Percentiles rank a stretch among this genome's conserved stretches.
phyloP scores from a whole-genome alignment of 2,329 filamentous ascomycete species.

The Hypoxylon rubiginosum region DNA sequence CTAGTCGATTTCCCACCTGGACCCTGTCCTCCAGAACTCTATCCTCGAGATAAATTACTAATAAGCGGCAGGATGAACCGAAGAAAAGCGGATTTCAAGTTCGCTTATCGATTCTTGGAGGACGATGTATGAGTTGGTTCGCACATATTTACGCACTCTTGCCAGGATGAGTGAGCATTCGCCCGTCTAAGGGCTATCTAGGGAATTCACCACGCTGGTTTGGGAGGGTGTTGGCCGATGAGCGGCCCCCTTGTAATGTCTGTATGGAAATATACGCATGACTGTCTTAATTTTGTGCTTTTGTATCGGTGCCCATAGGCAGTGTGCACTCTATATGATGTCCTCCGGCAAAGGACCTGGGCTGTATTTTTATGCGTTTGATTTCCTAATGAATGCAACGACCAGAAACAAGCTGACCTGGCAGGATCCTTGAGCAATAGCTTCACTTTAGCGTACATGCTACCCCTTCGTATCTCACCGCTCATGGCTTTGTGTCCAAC shows the following conservation, averaged over 20 bases:
- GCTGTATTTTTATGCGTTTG: background rate
- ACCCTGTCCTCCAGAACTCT: no score
- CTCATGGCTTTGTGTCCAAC: conserved; percentile 12
- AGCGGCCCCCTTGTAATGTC: conserved; percentile 22
- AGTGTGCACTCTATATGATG: background rate
- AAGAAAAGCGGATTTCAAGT: conserved; percentile 97
- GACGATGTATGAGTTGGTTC: conserved; percentile 76
- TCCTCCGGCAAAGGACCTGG: background rate
- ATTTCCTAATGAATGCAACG: conserved; percentile 16
- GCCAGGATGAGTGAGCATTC: conserved; percentile 1
- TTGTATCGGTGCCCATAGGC: conserved; percentile 5
- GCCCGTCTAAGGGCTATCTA: conserved; percentile 17
- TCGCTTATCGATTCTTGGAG: conserved; percentile 97
- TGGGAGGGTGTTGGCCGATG: conserved; percentile 3
- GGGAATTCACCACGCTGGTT: conserved; percentile 18
- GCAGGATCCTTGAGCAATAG: background rate
- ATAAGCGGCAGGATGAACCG: conserved; percentile 87
- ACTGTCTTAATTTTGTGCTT: conserved; percentile 4
- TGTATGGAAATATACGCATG: conserved; percentile 41
- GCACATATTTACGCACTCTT: background rate
- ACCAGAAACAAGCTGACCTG: background rate
- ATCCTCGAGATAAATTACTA: conserved; percentile 36
- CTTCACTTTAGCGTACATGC: background rate
- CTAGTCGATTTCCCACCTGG: background rate
- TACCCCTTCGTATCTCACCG: conserved; percentile 20